These are phyloP conservation scores for Paecilomyces dactylethromorphus DNA, from an alignment of 2,329 filamentous ascomycete genomes.

Conservation along the genomic window DNA sequence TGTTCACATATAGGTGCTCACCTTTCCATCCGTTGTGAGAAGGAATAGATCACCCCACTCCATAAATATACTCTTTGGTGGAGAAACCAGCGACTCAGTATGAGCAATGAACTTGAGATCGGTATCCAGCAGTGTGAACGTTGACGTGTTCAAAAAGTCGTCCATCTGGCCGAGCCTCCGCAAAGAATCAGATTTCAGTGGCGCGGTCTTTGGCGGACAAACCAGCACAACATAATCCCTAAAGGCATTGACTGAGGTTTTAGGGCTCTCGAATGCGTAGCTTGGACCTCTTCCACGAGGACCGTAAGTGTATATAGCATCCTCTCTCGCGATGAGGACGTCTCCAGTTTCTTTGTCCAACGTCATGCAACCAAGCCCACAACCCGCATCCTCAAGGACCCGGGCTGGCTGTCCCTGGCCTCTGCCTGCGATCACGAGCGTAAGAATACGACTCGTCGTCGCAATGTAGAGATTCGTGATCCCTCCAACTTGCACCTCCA, in stretches of 20 bases:
- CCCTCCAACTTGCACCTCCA: slow-evolving; percentile 63
- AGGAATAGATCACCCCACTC: slow-evolving; percentile 91
- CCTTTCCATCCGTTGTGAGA: slow-evolving; percentile 88
- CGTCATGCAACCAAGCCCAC: slow-evolving; percentile 91
- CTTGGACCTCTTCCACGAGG: slow-evolving; percentile 78
- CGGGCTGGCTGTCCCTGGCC: slow-evolving; percentile 85
- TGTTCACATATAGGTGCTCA: slow-evolving; percentile 30
- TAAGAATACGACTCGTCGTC: slow-evolving; percentile 81
- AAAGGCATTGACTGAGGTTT: slow-evolving; percentile 72
- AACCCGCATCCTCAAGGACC: slow-evolving; percentile 82
- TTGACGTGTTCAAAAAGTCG: slow-evolving; percentile 77
- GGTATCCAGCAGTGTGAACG: slow-evolving; percentile 85
- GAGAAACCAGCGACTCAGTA: slow-evolving; percentile 74
- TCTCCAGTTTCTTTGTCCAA: slow-evolving; percentile 73
- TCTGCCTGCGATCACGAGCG: slow-evolving; percentile 76
- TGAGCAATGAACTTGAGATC: slow-evolving; percentile 86
- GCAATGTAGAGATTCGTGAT: slow-evolving; percentile 82
- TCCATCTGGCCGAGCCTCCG: slow-evolving; percentile 71
- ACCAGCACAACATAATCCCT: slow-evolving; percentile 82
- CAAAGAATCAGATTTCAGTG: slow-evolving; percentile 54
- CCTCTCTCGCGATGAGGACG: slow-evolving; percentile 85
- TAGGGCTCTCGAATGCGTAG: slow-evolving; percentile 85
- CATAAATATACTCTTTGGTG: slow-evolving; percentile 71
- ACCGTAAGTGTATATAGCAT: slow-evolving; percentile 92
- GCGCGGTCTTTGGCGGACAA: slow-evolving; percentile 63